Evolutionary conservation across 2,329 filamentous ascomycete genomes (phyloP).

Genomic region (Colletotrichum tropicale): DNA sequence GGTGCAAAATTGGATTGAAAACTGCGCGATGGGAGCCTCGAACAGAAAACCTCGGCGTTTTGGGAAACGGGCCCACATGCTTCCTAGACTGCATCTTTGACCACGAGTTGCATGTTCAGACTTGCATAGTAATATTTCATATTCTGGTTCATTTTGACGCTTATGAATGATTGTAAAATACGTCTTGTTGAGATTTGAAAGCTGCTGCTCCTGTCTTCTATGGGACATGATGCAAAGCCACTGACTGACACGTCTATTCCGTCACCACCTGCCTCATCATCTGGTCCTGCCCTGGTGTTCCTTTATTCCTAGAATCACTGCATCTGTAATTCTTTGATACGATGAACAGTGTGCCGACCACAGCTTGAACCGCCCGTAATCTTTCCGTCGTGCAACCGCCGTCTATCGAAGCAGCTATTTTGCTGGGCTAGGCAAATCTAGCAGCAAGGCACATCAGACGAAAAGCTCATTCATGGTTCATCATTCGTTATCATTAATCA

Average conservation of each 20-base stretch:
- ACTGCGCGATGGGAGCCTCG: background rate
- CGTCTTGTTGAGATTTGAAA: too few species aligned
- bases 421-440: background rate
- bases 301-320: too few species aligned
- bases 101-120: background rate
- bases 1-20: background rate
- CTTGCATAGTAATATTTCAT: too few species aligned
- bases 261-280: too few species aligned
- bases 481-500: constrained; percentile 13
- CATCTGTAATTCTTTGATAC: background rate
- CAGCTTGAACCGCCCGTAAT: background rate
- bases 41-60: background rate
- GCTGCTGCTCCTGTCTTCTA: too few species aligned
- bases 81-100: background rate
- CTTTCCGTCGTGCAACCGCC: background rate
- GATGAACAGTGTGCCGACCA: background rate
- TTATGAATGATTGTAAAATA: too few species aligned
- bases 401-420: background rate
- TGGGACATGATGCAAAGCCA: too few species aligned
- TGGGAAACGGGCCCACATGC: background rate
- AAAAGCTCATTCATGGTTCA: background rate
- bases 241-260: too few species aligned
- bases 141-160: too few species aligned
- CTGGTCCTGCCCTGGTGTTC: too few species aligned
- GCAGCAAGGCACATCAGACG: accelerated